These are phyloP conservation scores for Schoenoplectus tabernaemontani DNA, from an alignment of 202 grass and related monocot species.

Conservation along the genomic window DNA sequence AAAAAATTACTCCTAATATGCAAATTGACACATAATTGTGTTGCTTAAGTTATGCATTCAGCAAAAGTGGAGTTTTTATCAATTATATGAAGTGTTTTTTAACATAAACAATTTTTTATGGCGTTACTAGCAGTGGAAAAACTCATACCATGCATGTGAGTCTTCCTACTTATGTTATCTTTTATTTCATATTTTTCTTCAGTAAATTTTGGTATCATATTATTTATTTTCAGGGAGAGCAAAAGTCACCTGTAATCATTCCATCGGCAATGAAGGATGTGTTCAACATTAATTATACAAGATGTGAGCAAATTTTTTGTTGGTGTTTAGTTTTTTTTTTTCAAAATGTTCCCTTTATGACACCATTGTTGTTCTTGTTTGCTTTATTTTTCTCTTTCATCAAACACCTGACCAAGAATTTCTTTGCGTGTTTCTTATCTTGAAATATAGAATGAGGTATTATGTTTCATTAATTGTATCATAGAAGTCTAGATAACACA, in stretches of 20 bases:
- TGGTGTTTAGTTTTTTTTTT: slow-evolving; percentile 3
- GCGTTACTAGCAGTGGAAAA: slow-evolving; percentile 97
- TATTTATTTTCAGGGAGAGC: slow-evolving; percentile 61
- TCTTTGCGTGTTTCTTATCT: slow-evolving; percentile 98
- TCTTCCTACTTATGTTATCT: slow-evolving; percentile 20
- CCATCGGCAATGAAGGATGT: slow-evolving; percentile 96
- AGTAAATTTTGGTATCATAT: slow-evolving; percentile 9
- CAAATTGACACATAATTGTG: neutral
- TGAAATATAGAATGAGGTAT: slow-evolving; percentile 99
- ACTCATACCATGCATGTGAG: slow-evolving; percentile 99
- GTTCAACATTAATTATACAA: slow-evolving; percentile 90
- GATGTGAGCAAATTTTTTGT: slow-evolving; percentile 49
- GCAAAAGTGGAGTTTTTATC: slow-evolving; percentile 14
- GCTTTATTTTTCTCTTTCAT: slow-evolving; percentile 20
- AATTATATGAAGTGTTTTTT: slow-evolving; percentile 19
- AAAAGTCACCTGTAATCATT: slow-evolving; percentile 98
- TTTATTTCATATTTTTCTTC: neutral
- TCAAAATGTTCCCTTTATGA: slow-evolving; percentile 18
- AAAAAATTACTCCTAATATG: slow-evolving; percentile 11
- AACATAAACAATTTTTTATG: slow-evolving; percentile 94
- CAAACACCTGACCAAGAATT: slow-evolving; percentile 94
- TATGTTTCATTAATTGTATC: slow-evolving; percentile 18
- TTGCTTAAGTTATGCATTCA: slow-evolving; percentile 1
- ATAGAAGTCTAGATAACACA: neutral
- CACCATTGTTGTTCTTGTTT: slow-evolving; percentile 19